Percentiles rank a stretch among this genome's conserved stretches.
These are phyloP conservation scores for Monosporascus ibericus DNA, from an alignment of 2,329 filamentous ascomycete genomes.

Conservation along the genomic window DNA sequence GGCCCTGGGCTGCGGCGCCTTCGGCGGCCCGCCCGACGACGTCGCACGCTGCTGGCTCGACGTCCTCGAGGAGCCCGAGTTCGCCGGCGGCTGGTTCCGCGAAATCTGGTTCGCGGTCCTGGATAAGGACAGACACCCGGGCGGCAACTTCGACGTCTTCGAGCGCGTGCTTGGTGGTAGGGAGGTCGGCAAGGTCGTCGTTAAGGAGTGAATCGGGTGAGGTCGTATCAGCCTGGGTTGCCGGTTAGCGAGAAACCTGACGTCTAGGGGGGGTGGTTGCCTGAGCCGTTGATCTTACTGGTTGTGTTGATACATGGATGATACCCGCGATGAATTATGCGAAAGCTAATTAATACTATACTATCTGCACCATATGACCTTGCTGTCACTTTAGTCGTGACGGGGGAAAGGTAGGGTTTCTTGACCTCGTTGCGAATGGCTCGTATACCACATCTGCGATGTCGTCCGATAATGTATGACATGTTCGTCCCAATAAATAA, in stretches of 20 bases:
- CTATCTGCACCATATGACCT: no score
- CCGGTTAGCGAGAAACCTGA: background rate
- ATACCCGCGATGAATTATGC: background rate
- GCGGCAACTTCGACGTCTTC: constrained; percentile 48
- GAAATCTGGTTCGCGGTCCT: constrained; percentile 60
- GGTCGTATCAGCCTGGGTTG: background rate
- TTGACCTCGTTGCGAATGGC: no score
- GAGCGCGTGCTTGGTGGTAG: constrained; percentile 33
- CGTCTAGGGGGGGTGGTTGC: background rate
- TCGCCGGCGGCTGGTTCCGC: constrained; percentile 52
- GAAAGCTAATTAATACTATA: background rate
- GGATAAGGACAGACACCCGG: constrained; percentile 28
- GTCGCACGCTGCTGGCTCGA: constrained; percentile 58
- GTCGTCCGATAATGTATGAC: no score
- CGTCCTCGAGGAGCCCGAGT: constrained; percentile 55
- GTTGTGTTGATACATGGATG: background rate
- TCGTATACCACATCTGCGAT: no score
- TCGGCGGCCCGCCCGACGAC: constrained; percentile 54
- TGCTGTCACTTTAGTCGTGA: no score
- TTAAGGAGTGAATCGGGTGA: background rate
- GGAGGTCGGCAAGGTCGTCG: background rate
- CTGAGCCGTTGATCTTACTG: background rate
- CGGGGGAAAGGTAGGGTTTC: no score
- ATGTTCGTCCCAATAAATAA: no score
- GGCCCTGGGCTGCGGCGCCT: constrained; percentile 64